Conservation (phyloP, 768 basidiomycete species). For the Rhizopogon salebrosus region DNA sequence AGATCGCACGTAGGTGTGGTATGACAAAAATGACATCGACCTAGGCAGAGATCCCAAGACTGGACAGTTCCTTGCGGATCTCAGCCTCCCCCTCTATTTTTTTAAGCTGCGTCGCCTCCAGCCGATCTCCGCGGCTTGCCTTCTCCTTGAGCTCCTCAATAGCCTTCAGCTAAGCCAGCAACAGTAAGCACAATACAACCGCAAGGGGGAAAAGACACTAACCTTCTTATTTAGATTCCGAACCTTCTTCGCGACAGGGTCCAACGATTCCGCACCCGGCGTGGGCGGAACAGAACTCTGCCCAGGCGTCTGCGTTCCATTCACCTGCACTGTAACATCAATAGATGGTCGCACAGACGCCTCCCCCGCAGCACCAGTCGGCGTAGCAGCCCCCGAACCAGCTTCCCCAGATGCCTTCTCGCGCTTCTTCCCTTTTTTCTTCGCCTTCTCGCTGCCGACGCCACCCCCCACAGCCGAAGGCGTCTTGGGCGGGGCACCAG, state of each 20-base stretch:
- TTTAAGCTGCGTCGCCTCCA: constrained; percentile 93
- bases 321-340: constrained; percentile 31
- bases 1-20: not conserved
- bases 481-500: constrained; percentile 59
- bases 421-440: constrained; percentile 44
- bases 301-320: constrained; percentile 13
- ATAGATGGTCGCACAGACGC: constrained; percentile 28
- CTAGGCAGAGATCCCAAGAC: constrained; percentile 23
- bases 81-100: constrained; percentile 92
- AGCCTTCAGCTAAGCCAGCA: constrained; percentile 76
- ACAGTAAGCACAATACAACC: constrained; percentile 6
- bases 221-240: constrained; percentile 97
- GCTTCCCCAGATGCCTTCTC: constrained; percentile 22
- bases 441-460: constrained; percentile 40
- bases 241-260: constrained; percentile 86
- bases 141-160: constrained; percentile 97
- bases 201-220: constrained; percentile 14
- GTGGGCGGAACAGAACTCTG: constrained; percentile 40
- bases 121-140: constrained; percentile 79
- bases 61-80: constrained; percentile 73
- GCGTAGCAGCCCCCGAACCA: constrained; percentile 25
- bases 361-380: constrained; percentile 12
- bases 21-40: not conserved
- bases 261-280: constrained; percentile 57
- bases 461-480: constrained; percentile 38